Evolutionary conservation across 2,329 filamentous ascomycete genomes (phyloP).

Genomic region (Aspergillus nomiae): DNA sequence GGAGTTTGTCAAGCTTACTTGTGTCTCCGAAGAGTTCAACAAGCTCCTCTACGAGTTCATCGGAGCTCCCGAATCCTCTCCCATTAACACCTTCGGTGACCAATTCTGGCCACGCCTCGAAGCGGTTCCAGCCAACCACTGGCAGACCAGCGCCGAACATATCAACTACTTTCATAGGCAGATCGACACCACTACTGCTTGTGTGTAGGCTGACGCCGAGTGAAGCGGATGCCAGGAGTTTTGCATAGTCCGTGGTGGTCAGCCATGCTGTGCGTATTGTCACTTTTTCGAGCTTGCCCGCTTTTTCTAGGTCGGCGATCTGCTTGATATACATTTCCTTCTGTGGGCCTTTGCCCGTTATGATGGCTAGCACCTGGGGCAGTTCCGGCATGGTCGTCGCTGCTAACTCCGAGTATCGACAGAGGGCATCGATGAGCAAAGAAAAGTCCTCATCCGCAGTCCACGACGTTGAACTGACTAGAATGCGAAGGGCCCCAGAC

Average conservation of each 20-base stretch:
- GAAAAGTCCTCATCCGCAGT: slow-evolving; percentile 95
- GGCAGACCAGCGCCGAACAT: slow-evolving; percentile 97
- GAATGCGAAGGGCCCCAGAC: slow-evolving; percentile 62
- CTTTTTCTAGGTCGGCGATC: slow-evolving; percentile 63
- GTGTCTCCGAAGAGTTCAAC: slow-evolving; percentile 63
- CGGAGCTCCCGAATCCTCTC: slow-evolving; percentile 73
- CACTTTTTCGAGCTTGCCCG: slow-evolving; percentile 68
- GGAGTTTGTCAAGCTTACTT: slow-evolving; percentile 62
- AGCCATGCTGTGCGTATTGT: slow-evolving; percentile 83
- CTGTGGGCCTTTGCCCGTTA: slow-evolving; percentile 91
- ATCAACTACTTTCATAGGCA: slow-evolving; percentile 99
- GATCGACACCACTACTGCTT: slow-evolving; percentile 89
- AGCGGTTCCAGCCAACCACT: slow-evolving; percentile 81
- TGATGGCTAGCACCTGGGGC: slow-evolving; percentile 78
- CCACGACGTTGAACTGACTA: slow-evolving; percentile 96
- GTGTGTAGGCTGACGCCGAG: slow-evolving; percentile 90
- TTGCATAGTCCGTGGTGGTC: slow-evolving; percentile 79
- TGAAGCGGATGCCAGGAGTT: slow-evolving; percentile 79
- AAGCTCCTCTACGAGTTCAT: slow-evolving; percentile 66
- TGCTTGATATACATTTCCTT: slow-evolving; percentile 71
- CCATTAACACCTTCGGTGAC: slow-evolving; percentile 86
- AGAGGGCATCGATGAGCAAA: slow-evolving; percentile 79
- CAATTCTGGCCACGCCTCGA: slow-evolving; percentile 88
- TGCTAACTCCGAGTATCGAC: slow-evolving; percentile 65
- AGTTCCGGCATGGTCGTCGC: slow-evolving; percentile 49